A percentile compares a stretch with the other conserved stretches of the same genome.
Evolutionary conservation across 805 yeast genomes (phyloP).

Genomic region (Zygotorulaspora florentina): DNA sequence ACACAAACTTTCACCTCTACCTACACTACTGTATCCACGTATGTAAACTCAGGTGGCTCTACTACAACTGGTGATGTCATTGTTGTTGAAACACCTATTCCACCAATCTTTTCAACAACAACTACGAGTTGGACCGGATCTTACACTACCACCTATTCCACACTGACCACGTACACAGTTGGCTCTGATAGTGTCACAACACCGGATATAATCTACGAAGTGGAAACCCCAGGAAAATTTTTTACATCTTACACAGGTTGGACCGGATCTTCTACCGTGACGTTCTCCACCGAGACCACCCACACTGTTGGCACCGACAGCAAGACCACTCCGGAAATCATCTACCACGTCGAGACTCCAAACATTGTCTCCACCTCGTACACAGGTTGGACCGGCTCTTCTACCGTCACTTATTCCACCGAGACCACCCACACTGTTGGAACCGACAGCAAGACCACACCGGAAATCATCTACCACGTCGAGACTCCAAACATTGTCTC

Average conservation of each 20-base stretch:
- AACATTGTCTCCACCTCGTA: conserved; percentile 11
- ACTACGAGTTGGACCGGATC: conserved; percentile 1
- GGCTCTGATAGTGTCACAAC: conserved; percentile 9
- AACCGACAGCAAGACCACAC: too few species aligned
- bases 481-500: too few species aligned
- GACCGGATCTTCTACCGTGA: conserved; percentile 8
- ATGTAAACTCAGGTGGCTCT: conserved; percentile 4
- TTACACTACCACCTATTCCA: conserved; percentile 4
- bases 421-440: conserved; percentile 6
- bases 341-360: conserved; percentile 8
- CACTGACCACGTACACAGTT: background rate
- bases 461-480: too few species aligned
- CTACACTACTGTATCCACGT: conserved; percentile 3
- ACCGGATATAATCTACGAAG: conserved; percentile 11
- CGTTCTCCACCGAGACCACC: conserved; percentile 10
- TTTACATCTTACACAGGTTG: conserved; percentile 2
- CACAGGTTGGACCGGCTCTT: conserved; percentile 12
- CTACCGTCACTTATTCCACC: conserved; percentile 12
- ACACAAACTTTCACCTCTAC: conserved; percentile 7
- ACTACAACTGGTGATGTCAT: conserved; percentile 5
- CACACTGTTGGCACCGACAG: conserved; percentile 8
- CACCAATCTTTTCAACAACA: background rate
- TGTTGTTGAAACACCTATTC: conserved; percentile 8
- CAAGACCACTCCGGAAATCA: conserved; percentile 10
- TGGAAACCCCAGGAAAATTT: conserved; percentile 3